phyloP scores from a whole-genome alignment of 352 stramenopile species.

The Pythium insidiosum region DNA sequence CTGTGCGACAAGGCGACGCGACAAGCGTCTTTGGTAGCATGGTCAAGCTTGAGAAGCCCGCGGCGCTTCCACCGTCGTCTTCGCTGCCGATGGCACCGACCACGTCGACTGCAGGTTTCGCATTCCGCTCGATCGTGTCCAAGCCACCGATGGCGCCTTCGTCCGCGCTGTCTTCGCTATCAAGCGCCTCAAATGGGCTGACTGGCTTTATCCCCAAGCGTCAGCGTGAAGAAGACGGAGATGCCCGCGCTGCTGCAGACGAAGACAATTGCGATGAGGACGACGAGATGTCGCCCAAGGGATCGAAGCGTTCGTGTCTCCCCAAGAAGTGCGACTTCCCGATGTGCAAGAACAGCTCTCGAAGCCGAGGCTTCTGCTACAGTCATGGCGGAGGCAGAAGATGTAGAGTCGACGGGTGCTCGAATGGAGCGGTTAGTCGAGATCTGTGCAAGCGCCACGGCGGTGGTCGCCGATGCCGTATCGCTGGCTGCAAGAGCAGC shows the following conservation, averaged over 20 bases:
- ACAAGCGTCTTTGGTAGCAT: slow-evolving; percentile 7
- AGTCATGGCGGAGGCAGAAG: slow-evolving; percentile 58
- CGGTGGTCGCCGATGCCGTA: slow-evolving; percentile 55
- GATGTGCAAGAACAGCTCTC: slow-evolving; percentile 79
- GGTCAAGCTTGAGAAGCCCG: slow-evolving; percentile 17
- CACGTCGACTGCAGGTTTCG: neutral
- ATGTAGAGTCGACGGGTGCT: slow-evolving; percentile 55
- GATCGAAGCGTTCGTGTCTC: slow-evolving; percentile 50
- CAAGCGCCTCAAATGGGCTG: slow-evolving; percentile 5
- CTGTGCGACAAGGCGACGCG: neutral
- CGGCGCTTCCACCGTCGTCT: too few species aligned
- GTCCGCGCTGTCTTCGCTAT: slow-evolving; percentile 7
- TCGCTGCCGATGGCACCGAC: neutral
- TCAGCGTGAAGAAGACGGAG: slow-evolving; percentile 5
- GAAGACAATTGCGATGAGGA: slow-evolving; percentile 10
- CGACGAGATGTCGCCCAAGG: neutral
- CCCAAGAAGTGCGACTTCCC: slow-evolving; percentile 81
- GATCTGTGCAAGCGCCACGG: slow-evolving; percentile 79
- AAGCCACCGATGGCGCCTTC: slow-evolving; percentile 6
- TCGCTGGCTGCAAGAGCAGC: slow-evolving; percentile 62
- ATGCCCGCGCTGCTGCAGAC: too few species aligned
- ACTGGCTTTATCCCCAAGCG: slow-evolving; percentile 11
- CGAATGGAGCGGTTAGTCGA: slow-evolving; percentile 66
- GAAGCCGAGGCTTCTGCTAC: slow-evolving; percentile 75
- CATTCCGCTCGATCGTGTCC: slow-evolving; percentile 10